Base-by-base conservation (phyloP, 1,284 basidiomycete species). In the Moesziomyces globuligerus region DNA sequence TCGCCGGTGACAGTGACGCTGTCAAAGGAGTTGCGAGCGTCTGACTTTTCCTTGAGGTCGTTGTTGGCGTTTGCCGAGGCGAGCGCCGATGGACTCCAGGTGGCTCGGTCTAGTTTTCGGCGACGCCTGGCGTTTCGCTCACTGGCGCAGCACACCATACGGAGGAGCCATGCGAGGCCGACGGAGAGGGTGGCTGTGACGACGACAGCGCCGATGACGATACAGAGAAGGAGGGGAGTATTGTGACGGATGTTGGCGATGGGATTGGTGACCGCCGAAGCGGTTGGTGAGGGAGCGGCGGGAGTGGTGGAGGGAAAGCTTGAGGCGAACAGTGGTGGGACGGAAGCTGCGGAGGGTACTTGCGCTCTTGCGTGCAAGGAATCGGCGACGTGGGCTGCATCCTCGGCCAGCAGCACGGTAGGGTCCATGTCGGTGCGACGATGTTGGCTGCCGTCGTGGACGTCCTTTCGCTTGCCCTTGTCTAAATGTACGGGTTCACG, bases 191-290 rank as follows among this genome's bases (percentile, higher is more conserved):
- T 75, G 1, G 67, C 59, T 15, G 56, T 44, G 7, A 66, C 47
- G 1, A 76, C 47, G 13, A 76, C 41, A n/a, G 62, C 57, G 23
- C 72, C 68, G 15, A 76, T 42, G 13, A 70, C 58, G n/a, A 76
- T 60, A 37, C 67, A 57, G 18, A 76, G 37, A 23, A 72, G 53
- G 25, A 75, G 48, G 6, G 69, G 74, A 2, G 40, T 45, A 44
- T 72, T 76, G 61, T 68, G 65, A 24, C 46, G 58, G 23, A 76
- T 51, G 10, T 38, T 40, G 10, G 57, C 37, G 18, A 52, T 39
- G n/a, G 52, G 52, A 32, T 56, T 52, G 4, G 52, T 51, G 37
- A 39, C 29, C 11, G 41, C 15, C 4, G 55, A 46, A 1, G 54
- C 32, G 10, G 44, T 48, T 11, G 62, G 36, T 15, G 62, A 58